Conservation (phyloP, 139 green algal species). For the Auxenochlorella protothecoides region DNA sequence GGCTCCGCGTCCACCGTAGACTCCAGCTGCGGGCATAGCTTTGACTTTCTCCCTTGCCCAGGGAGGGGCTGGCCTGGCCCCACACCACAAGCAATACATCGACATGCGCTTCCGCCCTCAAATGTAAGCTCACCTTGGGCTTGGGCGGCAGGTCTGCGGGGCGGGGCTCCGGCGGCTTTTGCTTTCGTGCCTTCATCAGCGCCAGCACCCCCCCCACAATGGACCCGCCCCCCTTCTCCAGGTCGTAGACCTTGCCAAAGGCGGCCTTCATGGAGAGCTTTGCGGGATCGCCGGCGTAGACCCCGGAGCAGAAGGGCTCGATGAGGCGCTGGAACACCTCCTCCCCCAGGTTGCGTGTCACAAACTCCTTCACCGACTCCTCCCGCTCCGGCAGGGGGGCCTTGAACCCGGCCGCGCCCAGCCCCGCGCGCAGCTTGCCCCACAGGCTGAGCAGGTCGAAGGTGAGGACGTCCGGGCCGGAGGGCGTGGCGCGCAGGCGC, state of each 20-base stretch:
- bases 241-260: constrained; percentile 79
- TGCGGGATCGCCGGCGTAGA: constrained; percentile 92
- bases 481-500: constrained; percentile 76
- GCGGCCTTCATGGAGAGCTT: constrained; percentile 97
- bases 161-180: constrained; percentile 67
- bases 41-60: no score
- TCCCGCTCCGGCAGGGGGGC: constrained; percentile 63
- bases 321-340: constrained; percentile 96
- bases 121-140: constrained; percentile 30
- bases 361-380: constrained; percentile 95
- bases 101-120: no score
- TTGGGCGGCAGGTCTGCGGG: constrained; percentile 83
- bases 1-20: no score
- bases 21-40: no score
- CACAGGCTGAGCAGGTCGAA: constrained; percentile 83
- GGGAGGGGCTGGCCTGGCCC: no score
- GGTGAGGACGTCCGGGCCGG: constrained; percentile 70
- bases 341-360: constrained; percentile 86
- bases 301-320: constrained; percentile 97
- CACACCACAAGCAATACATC: no score
- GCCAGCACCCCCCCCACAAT: constrained; percentile 85
- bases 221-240: constrained; percentile 84
- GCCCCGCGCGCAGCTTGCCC: constrained; percentile 92
- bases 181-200: constrained; percentile 42
- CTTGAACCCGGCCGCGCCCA: constrained; percentile 82